Base-by-base conservation (phyloP, 2,329 filamentous ascomycete genomes). In the Pseudogymnoascus sp. region DNA sequence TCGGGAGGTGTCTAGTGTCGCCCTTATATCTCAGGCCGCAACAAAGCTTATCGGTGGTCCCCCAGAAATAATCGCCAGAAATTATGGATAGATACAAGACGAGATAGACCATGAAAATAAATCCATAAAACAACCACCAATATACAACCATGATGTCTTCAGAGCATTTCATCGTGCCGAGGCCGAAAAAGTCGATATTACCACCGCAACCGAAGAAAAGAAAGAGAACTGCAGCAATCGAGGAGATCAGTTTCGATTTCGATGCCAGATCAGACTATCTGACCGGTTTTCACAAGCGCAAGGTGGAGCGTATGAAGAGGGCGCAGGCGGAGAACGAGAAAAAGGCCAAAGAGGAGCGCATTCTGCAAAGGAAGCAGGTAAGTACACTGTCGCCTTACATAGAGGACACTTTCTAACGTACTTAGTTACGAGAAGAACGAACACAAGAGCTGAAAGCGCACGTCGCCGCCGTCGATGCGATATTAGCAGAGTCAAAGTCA, bases 211-310 rank as follows among this genome's bases (percentile, higher is more conserved):
- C 76, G n/a, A 91, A 88, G 75, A 87, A 85, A 70, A 80, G 88
- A 65, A 90, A 88, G 73, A 73, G 74, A 64, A 72, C 79, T 12
- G 77, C 79, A 50, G 75, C 78, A 38, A 79, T 90, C 63, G 90
- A 92, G 70, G 90, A 96, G 72, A 88, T 99, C 73, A 84, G 79
- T 59, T 99, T 97, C 76, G 91, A 99, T 76, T 77, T 81, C 64
- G 80, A 81, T 64, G 89, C 89, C 50, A 87, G 94, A 65, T 78
- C 88, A 65, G 91, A 97, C 70, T 99, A 90, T 72, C 80, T 99
- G 62, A 97, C 91, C 0, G 94, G 94, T 2, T 99, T 99, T 76
- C 92, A 93, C 78, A 99, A 97, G 80, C 88, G 94, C 74, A 97
- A 97, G 74, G 77, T 89, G 60, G 88, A 91, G 73, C 83, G 94